Conservation (phyloP, 371 early-diverging fungal species). For the Globomyces sp. region DNA sequence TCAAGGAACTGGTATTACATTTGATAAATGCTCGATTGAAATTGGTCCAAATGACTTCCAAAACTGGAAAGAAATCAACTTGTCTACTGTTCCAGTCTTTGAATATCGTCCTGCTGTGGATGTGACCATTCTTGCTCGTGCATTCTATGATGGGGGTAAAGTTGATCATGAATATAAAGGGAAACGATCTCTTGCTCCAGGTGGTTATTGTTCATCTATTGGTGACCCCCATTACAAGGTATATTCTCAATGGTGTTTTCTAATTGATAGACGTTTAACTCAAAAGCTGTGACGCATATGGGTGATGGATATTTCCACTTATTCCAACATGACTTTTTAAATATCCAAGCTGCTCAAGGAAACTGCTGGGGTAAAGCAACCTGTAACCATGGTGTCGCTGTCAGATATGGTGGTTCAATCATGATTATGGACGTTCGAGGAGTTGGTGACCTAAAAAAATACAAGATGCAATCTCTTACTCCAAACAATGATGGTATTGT, state of each 20-base stretch:
- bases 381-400: conserved; percentile 15
- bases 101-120: neutral
- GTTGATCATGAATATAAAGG: neutral
- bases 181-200: neutral
- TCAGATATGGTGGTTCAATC: conserved; percentile 18
- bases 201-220: conserved; percentile 15
- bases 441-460: conserved; percentile 9
- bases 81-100: conserved; percentile 3
- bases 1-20: conserved; percentile 10
- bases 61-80: neutral
- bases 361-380: conserved; percentile 6
- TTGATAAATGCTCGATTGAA: neutral
- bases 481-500: conserved; percentile 18
- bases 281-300: neutral
- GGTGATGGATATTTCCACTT: conserved; percentile 11
- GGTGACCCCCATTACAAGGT: conserved; percentile 14
- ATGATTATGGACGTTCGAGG: conserved; percentile 14
- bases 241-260: neutral
- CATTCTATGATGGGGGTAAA: neutral
- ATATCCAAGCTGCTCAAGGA: conserved; percentile 7
- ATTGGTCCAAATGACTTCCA: too few species aligned
- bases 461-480: neutral
- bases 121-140: neutral
- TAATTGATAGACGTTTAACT: neutral
- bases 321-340: conserved; percentile 7